phyloP scores from a whole-genome alignment of 257 asterid genomes.

The Capsicum chinense region DNA sequence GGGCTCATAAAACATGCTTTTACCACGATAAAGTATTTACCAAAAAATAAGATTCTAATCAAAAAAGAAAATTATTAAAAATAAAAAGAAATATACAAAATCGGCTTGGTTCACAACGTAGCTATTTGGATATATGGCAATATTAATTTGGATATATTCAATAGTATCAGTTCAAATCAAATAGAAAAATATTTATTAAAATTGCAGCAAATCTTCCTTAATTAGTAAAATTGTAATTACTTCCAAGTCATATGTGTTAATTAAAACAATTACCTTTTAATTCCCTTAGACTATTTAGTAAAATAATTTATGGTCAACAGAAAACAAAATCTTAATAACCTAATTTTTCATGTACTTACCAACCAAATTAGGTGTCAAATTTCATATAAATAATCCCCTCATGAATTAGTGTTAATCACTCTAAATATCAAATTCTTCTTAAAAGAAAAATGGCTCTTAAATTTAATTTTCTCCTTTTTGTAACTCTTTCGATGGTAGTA shows the following conservation, averaged over 20 bases:
- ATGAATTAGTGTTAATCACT: background rate
- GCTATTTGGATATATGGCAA: background rate
- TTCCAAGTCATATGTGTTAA: too few relatives aligned
- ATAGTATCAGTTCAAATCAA: background rate
- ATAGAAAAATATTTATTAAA: background rate
- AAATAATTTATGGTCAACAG: background rate
- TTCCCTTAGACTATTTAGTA: background rate
- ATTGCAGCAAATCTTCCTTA: background rate
- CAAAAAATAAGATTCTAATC: too few relatives aligned
- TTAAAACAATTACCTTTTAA: background rate
- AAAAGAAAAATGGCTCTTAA: constrained; percentile 29
- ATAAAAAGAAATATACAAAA: too few relatives aligned
- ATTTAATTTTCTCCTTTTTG: background rate
- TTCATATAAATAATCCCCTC: background rate
- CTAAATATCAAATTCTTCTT: background rate
- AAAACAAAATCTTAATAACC: too few relatives aligned
- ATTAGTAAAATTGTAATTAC: too few relatives aligned
- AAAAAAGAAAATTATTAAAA: too few relatives aligned
- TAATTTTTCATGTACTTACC: background rate
- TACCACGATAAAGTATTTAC: too few relatives aligned
- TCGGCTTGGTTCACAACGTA: too few relatives aligned
- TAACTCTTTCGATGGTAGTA: background rate
- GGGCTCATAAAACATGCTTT: too few relatives aligned
- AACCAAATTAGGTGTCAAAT: background rate
- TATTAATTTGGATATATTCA: background rate